phyloP scores from a whole-genome alignment of 164 flowering plant genomes.

The Chloranthus sessilifolius region DNA sequence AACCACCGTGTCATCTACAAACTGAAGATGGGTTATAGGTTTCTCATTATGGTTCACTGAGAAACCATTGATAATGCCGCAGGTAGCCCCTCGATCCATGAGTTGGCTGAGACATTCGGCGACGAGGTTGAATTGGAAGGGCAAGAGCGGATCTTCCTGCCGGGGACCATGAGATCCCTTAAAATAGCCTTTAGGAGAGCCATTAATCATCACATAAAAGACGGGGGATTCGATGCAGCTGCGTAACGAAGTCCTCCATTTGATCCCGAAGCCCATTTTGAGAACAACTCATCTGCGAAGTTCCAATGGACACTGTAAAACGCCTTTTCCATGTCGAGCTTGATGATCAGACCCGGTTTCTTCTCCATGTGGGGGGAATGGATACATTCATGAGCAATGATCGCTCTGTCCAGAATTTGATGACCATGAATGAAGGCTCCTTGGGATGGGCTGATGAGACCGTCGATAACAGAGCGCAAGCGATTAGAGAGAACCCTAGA shows the following conservation, averaged over 20 bases:
- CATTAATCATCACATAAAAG: neutral
- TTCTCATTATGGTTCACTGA: no score
- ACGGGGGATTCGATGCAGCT: neutral
- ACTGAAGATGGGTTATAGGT: no score
- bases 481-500: neutral
- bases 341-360: neutral
- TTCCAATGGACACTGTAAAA: neutral
- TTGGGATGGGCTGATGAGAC: no score
- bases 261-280: neutral
- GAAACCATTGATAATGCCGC: no score
- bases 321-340: neutral
- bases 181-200: slow-evolving; percentile 1
- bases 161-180: neutral
- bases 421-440: neutral
- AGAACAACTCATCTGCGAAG: neutral
- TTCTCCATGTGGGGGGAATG: neutral
- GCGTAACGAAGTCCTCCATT: neutral
- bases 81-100: no score
- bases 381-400: neutral
- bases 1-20: no score
- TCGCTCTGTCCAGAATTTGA: neutral
- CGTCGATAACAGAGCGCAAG: no score
- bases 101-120: no score
- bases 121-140: no score
- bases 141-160: no score